Evolutionary conservation across 2,329 filamentous ascomycete genomes (phyloP).

Genomic region (Teratosphaeria pseudoeucalypti): DNA sequence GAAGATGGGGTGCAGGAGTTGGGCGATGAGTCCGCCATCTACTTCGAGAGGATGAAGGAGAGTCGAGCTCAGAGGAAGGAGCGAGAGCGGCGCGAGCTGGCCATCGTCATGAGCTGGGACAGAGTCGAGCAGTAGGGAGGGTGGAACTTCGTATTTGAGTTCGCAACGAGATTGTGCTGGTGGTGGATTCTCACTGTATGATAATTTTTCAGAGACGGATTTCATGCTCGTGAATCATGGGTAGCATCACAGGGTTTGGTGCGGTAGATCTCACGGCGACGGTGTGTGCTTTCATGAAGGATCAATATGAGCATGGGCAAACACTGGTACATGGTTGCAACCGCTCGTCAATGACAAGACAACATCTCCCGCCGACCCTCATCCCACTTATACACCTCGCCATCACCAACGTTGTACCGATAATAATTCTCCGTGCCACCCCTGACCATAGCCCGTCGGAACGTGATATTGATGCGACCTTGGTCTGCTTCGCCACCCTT

Average conservation of each 20-base stretch:
- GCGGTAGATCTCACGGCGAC: too few relatives aligned
- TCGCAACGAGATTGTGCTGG: too few relatives aligned
- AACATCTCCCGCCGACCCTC: slow-evolving; percentile 42
- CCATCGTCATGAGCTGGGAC: background rate
- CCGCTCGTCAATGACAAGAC: slow-evolving; percentile 15
- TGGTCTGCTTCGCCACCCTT: slow-evolving; percentile 51
- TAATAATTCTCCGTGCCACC: slow-evolving; percentile 76
- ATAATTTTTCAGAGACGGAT: too few relatives aligned
- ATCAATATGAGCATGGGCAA: too few relatives aligned
- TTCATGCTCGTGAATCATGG: too few relatives aligned
- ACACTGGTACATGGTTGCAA: background rate
- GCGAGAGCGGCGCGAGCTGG: background rate
- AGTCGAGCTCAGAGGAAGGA: background rate
- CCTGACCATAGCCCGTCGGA: slow-evolving; percentile 58
- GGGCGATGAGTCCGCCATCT: background rate
- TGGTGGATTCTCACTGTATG: too few relatives aligned
- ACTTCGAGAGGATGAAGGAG: background rate
- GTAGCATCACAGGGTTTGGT: too few relatives aligned
- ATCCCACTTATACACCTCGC: slow-evolving; percentile 61
- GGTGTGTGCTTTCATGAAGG: too few relatives aligned
- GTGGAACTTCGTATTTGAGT: background rate
- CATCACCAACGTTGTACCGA: slow-evolving; percentile 67
- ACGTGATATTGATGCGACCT: slow-evolving; percentile 66
- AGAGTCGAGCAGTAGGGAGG: background rate
- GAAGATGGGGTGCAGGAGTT: background rate